phyloP scores from a whole-genome alignment of 257 asterid species.

The Cordia subcordata region DNA sequence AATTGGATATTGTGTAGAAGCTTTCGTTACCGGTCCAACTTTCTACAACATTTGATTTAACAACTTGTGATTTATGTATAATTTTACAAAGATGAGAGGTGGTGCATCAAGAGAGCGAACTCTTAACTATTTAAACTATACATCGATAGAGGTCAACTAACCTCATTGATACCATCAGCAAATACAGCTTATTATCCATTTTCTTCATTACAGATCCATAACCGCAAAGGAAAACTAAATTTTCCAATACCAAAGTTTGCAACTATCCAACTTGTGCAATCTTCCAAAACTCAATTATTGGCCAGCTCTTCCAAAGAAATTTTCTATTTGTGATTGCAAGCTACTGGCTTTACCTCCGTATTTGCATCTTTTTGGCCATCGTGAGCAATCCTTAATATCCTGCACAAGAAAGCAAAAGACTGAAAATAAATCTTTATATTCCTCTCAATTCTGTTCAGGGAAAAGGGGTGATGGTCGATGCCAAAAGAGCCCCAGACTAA shows the following conservation, averaged over 20 bases:
- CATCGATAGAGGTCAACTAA: too few relatives aligned
- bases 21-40: too few relatives aligned
- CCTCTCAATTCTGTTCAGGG: neutral
- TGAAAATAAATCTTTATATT: neutral
- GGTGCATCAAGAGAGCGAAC: too few relatives aligned
- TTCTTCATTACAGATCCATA: too few relatives aligned
- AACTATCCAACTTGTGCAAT: neutral
- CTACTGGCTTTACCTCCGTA: constrained; percentile 35
- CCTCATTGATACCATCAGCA: too few relatives aligned
- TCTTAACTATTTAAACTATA: too few relatives aligned
- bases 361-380: constrained; percentile 41
- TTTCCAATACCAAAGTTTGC: neutral
- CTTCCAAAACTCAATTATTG: constrained; percentile 12
- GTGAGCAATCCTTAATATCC: constrained; percentile 39
- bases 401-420: constrained; percentile 23
- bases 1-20: too few relatives aligned
- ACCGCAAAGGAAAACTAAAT: too few relatives aligned
- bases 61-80: too few relatives aligned
- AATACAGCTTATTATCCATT: too few relatives aligned
- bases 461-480: neutral
- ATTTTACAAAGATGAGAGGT: too few relatives aligned
- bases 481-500: neutral
- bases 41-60: too few relatives aligned
- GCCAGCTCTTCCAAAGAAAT: constrained; percentile 68
- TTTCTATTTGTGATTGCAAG: constrained; percentile 61